These are phyloP conservation scores for Pterocarpus santalinus DNA, from an alignment of 306 rosid genomes.

Conservation along the genomic window DNA sequence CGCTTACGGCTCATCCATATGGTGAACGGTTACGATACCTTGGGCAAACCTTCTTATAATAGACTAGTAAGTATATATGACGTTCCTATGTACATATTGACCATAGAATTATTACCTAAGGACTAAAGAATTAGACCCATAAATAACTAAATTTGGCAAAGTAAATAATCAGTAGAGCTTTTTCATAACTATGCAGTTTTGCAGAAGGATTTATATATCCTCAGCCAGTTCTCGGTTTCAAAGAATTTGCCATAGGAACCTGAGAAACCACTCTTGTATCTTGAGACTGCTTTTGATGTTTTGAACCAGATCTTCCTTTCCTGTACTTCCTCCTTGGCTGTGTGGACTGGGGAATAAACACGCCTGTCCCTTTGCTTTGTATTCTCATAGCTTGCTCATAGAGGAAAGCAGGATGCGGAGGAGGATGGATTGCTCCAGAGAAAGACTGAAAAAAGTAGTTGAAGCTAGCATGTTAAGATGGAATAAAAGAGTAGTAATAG, in stretches of 20 bases:
- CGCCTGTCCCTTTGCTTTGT: constrained; percentile 90
- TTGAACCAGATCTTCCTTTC: constrained; percentile 65
- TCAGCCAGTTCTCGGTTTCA: constrained; percentile 56
- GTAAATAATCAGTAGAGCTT: constrained; percentile 37
- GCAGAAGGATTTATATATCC: constrained; percentile 6
- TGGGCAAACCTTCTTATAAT: constrained; percentile 49
- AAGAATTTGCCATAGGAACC: constrained; percentile 41
- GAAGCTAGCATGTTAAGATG: background rate
- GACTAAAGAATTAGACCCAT: constrained; percentile 37
- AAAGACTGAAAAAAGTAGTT: constrained; percentile 57
- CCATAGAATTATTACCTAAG: constrained; percentile 45
- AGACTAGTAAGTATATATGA: constrained; percentile 34
- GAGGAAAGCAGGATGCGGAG: constrained; percentile 45
- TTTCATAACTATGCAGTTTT: constrained; percentile 18
- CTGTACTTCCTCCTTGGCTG: constrained; percentile 70
- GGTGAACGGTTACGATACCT: constrained; percentile 41
- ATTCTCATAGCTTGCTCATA: constrained; percentile 57
- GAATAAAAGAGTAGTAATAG: background rate
- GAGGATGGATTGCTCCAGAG: constrained; percentile 58
- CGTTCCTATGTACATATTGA: constrained; percentile 51
- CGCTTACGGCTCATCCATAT: constrained; percentile 23
- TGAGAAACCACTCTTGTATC: constrained; percentile 59
- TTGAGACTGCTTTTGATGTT: constrained; percentile 59
- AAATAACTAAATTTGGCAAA: constrained; percentile 24
- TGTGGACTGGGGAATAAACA: constrained; percentile 77